Evolutionary conservation across 345 rosid genomes (phyloP).

Genomic region (Viola odorata): DNA sequence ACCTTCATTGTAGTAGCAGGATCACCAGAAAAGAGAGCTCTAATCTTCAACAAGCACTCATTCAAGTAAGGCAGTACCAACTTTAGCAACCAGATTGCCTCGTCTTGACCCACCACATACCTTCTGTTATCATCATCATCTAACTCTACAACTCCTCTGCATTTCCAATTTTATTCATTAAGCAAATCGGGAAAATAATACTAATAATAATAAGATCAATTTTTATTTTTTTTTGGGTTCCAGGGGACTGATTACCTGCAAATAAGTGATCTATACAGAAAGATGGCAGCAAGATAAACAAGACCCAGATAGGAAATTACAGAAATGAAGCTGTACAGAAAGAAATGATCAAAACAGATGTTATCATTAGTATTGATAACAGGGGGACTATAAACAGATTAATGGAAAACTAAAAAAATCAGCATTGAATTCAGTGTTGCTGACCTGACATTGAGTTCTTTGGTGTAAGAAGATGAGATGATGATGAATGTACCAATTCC

Average conservation of each 20-base stretch:
- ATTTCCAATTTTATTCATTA: background rate
- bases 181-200: background rate
- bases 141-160: constrained; percentile 44
- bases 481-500: constrained; percentile 72
- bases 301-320: constrained; percentile 75
- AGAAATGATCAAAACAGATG: background rate
- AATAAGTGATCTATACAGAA: constrained; percentile 54
- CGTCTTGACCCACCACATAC: constrained; percentile 66
- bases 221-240: background rate
- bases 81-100: constrained; percentile 61
- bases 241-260: constrained; percentile 43
- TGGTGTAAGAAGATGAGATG: constrained; percentile 68
- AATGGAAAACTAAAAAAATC: background rate
- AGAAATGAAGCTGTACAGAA: constrained; percentile 60
- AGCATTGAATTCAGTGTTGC: background rate
- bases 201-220: background rate
- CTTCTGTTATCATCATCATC: constrained; percentile 32
- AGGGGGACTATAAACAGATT: constrained; percentile 7
- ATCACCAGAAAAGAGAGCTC: constrained; percentile 84
- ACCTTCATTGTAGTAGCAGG: constrained; percentile 93
- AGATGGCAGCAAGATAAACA: constrained; percentile 64
- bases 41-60: constrained; percentile 58
- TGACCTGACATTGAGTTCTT: constrained; percentile 67
- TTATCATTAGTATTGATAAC: background rate
- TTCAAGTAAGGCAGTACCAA: constrained; percentile 72